Base-by-base conservation (phyloP, 148 eudicot species). In the Pharnaceum exiguum region DNA sequence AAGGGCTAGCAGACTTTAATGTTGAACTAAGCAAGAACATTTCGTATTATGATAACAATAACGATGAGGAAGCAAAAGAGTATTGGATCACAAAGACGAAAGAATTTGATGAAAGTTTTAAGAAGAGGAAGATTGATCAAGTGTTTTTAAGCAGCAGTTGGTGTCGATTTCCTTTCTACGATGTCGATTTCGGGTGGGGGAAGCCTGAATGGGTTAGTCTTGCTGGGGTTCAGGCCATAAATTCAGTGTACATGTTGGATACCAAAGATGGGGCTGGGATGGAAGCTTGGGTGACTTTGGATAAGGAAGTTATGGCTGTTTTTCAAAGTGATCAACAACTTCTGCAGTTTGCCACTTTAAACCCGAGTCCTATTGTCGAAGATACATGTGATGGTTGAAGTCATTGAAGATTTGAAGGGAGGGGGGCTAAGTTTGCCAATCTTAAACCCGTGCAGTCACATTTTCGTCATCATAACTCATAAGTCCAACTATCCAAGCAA, bases 131-230 rank as follows among this genome's bases (percentile, higher is more conserved):
- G 68, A 44, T 51, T 57, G 24, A 70, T 65, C 3, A 63, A 63
- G 38, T 53, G 55, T 9, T 70, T 70, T 63, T 55, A 70, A 25
- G 74, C 62, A 38, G 68, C 74, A n/a, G 68, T 62, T 0, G 74
- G 63, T 32, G 68, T 70, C 4, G 63, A 62, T 31, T 70, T 70
- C 53, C 63, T 55, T 29, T 79, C 7, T 75, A 76, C 43, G 68
- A 73, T 19, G 56, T 60, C 3, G 81, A 80, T 71, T 76, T 80
- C 19, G 85, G 81, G n/a, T 80, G 81, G 81, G 85, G 85, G 4
- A 76, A 67, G 36, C 85, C 85, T 7, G 30, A 29, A 10, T 70
- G 70, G 74, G 60, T 56, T 0, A 62, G 78, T 19, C 54, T 69
- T 47, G 72, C 63, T 13, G 66, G 63, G 43, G 42, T 70, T 21